Evolutionary conservation across 345 rosid genomes (phyloP).

Genomic region (Populus ilicifolia): DNA sequence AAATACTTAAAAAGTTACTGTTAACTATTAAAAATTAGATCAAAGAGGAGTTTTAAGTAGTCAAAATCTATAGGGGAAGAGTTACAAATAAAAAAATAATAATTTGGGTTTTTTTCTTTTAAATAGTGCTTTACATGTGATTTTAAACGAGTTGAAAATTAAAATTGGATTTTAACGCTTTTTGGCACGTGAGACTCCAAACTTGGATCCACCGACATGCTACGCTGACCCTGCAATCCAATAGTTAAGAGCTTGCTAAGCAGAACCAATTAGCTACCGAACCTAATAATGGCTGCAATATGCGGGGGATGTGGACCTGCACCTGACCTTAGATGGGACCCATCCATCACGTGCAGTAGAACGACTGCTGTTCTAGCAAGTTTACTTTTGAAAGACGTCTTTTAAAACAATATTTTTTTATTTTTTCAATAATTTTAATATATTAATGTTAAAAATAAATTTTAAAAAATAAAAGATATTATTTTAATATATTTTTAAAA

Average conservation of each 20-base stretch:
- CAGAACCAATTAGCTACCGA: background rate
- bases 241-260: background rate
- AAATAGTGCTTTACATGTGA: too few species aligned
- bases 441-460: too few species aligned
- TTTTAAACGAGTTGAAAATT: background rate
- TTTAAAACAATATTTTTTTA: too few species aligned
- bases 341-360: background rate
- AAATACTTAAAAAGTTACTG: background rate
- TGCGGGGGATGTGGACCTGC: background rate
- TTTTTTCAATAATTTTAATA: too few species aligned
- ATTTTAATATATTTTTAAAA: too few species aligned
- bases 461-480: too few species aligned
- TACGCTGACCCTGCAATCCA: background rate
- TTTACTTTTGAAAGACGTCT: too few species aligned
- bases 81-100: too few species aligned
- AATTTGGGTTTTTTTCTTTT: too few species aligned
- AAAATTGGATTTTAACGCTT: background rate
- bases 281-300: background rate
- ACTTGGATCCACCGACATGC: constrained; percentile 2
- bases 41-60: too few species aligned
- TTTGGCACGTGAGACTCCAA: constrained; percentile 11
- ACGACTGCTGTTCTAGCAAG: too few species aligned
- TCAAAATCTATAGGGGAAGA: too few species aligned
- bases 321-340: background rate
- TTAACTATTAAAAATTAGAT: background rate